These are phyloP conservation scores for Lomentospora prolificans DNA, from an alignment of 2,329 filamentous ascomycete species.

Conservation along the genomic window DNA sequence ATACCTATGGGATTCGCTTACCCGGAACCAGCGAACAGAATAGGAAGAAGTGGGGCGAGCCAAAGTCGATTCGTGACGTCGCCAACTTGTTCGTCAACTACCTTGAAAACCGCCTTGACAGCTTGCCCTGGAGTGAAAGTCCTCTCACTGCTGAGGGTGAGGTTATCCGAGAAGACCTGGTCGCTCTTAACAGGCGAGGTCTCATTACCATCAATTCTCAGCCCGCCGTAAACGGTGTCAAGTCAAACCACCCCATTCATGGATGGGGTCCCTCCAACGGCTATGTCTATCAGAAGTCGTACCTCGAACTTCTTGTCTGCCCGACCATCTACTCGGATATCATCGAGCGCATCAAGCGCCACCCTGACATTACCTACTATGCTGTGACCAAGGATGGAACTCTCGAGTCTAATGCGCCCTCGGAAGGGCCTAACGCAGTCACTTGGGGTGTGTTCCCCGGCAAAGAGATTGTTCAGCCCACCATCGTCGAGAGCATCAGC, in stretches of 20 bases:
- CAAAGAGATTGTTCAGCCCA: slow-evolving; percentile 98
- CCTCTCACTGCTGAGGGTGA: slow-evolving; percentile 77
- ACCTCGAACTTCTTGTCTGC: slow-evolving; percentile 82
- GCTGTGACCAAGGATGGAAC: slow-evolving; percentile 77
- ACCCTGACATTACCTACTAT: slow-evolving; percentile 85
- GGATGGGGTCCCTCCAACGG: slow-evolving; percentile 94
- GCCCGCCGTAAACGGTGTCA: slow-evolving; percentile 83
- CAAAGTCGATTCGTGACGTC: slow-evolving; percentile 68
- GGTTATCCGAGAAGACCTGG: slow-evolving; percentile 64
- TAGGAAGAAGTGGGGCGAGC: slow-evolving; percentile 87
- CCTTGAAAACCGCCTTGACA: slow-evolving; percentile 68
- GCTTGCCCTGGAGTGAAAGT: slow-evolving; percentile 88
- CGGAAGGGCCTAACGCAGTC: slow-evolving; percentile 89
- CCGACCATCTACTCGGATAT: slow-evolving; percentile 71
- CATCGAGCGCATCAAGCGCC: slow-evolving; percentile 63
- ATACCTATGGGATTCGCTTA: slow-evolving; percentile 86
- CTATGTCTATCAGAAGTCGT: slow-evolving; percentile 97
- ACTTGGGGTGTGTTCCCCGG: slow-evolving; percentile 99
- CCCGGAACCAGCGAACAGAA: slow-evolving; percentile 95
- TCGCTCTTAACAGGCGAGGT: slow-evolving; percentile 75
- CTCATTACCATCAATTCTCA: slow-evolving; percentile 96
- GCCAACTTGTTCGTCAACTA: slow-evolving; percentile 78
- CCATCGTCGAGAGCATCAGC: slow-evolving; percentile 96
- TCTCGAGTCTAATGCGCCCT: slow-evolving; percentile 73
- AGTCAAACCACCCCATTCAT: slow-evolving; percentile 75